Evolutionary conservation across 1,284 basidiomycete species (phyloP).

Genomic region (Heterobasidion irregulare): DNA sequence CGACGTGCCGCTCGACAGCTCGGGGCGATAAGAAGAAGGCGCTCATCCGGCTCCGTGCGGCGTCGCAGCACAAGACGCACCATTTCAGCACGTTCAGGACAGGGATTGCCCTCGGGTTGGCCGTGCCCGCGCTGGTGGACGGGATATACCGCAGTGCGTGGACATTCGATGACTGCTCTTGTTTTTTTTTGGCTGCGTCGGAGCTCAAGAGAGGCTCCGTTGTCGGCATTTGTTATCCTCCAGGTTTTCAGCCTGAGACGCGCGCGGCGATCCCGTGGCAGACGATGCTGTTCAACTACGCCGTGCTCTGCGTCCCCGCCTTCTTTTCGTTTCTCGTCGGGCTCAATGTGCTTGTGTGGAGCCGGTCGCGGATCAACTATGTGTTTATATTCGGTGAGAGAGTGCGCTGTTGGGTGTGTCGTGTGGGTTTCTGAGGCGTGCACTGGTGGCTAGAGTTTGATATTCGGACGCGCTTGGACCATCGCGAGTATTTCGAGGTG

Average conservation of each 20-base stretch:
- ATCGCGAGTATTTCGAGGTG: slow-evolving; percentile 79
- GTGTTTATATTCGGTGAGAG: slow-evolving; percentile 80
- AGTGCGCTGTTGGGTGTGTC: neutral
- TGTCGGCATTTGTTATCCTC: neutral
- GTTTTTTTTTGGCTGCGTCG: neutral
- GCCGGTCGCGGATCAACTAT: slow-evolving; percentile 75
- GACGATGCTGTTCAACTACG: slow-evolving; percentile 78
- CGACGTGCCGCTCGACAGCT: slow-evolving; percentile 36
- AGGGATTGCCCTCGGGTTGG: slow-evolving; percentile 73
- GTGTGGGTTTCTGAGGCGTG: too few relatives aligned
- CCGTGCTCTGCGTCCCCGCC: slow-evolving; percentile 65
- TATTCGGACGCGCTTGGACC: slow-evolving; percentile 68
- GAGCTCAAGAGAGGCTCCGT: slow-evolving; percentile 1
- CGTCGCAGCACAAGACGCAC: slow-evolving; percentile 50
- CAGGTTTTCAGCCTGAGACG: slow-evolving; percentile 56
- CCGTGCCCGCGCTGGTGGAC: slow-evolving; percentile 64
- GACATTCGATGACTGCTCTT: neutral
- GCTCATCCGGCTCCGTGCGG: slow-evolving; percentile 55
- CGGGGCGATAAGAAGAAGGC: slow-evolving; percentile 82
- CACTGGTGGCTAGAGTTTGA: slow-evolving; percentile 52
- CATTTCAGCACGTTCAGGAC: slow-evolving; percentile 73
- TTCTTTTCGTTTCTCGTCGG: slow-evolving; percentile 77
- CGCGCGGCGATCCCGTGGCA: slow-evolving; percentile 62
- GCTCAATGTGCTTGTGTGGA: slow-evolving; percentile 77
- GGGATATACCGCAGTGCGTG: slow-evolving; percentile 64